Percentiles rank a stretch among this genome's conserved stretches.
phyloP scores from a whole-genome alignment of 148 eudicot genomes.

The Rhododendron molle region DNA sequence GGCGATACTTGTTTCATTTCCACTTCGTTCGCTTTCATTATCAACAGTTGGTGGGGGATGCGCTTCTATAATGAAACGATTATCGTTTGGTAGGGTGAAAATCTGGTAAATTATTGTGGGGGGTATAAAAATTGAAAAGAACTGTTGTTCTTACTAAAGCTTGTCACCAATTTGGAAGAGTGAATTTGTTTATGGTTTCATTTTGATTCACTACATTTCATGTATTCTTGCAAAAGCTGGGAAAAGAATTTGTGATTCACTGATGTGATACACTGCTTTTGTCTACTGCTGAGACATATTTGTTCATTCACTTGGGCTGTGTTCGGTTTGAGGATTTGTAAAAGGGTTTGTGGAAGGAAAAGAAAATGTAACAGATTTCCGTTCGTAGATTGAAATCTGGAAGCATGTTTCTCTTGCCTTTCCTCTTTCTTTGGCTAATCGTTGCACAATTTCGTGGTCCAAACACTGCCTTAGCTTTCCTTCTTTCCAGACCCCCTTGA shows the following conservation, averaged over 20 bases:
- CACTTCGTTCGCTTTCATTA: not conserved
- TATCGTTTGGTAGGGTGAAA: constrained; percentile 1
- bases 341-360: not conserved
- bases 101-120: constrained; percentile 24
- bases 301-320: not conserved
- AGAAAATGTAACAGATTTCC: not conserved
- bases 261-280: not conserved
- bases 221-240: not conserved
- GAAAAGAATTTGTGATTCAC: not conserved
- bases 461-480: not conserved
- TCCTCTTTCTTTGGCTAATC: not conserved
- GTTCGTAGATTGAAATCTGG: not conserved
- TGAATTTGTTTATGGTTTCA: constrained; percentile 16
- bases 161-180: constrained; percentile 15
- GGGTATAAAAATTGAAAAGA: constrained; percentile 21
- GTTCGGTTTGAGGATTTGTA: not conserved
- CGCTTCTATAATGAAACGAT: not conserved
- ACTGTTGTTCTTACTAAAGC: constrained; percentile 15
- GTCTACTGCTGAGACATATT: not conserved
- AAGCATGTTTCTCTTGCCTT: not conserved
- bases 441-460: not conserved
- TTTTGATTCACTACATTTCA: not conserved
- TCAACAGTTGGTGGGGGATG: not conserved
- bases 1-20: constrained; percentile 9
- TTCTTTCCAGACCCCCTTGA: not conserved